These are phyloP conservation scores for Chalciporus piperatoides DNA, from an alignment of 1,284 basidiomycete species.

Conservation along the genomic window DNA sequence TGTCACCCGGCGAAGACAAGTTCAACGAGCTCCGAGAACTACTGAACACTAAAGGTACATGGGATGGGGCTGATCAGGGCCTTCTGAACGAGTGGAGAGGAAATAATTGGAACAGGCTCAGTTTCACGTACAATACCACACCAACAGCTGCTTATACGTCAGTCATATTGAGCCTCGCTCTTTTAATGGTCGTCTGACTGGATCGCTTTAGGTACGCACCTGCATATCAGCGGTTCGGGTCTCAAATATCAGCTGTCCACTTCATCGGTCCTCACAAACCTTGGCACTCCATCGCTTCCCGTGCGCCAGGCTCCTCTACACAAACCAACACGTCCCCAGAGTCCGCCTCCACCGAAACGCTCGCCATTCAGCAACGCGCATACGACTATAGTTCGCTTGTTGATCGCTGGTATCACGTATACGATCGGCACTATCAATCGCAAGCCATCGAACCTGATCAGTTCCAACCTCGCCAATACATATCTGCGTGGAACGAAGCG, in stretches of 20 bases:
- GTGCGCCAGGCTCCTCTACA: conserved; percentile 49
- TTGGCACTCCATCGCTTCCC: conserved; percentile 73
- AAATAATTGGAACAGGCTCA: conserved; percentile 83
- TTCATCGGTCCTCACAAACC: conserved; percentile 96
- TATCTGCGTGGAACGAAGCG: conserved; percentile 40
- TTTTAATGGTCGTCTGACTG: conserved; percentile 26
- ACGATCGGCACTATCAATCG: conserved; percentile 81
- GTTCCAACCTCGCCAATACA: conserved; percentile 48
- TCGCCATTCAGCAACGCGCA: conserved; percentile 41
- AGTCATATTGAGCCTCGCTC: conserved; percentile 36
- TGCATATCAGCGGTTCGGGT: conserved; percentile 90
- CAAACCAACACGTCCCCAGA: conserved; percentile 24
- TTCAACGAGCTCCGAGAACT: conserved; percentile 73
- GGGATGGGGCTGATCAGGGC: conserved; percentile 98
- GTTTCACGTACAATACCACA: conserved; percentile 96
- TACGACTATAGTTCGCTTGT: conserved; percentile 79
- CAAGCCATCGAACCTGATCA: conserved; percentile 39
- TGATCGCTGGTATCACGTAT: conserved; percentile 88
- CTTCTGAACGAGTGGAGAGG: conserved; percentile 93
- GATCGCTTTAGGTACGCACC: conserved; percentile 75
- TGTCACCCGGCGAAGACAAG: conserved; percentile 78
- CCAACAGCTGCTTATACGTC: conserved; percentile 97
- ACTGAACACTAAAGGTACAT: conserved; percentile 75
- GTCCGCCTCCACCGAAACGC: conserved; percentile 16
- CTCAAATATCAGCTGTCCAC: conserved; percentile 85